Base-by-base conservation (phyloP, 177 flowering plant species). In the Vitis hybrid region DNA sequence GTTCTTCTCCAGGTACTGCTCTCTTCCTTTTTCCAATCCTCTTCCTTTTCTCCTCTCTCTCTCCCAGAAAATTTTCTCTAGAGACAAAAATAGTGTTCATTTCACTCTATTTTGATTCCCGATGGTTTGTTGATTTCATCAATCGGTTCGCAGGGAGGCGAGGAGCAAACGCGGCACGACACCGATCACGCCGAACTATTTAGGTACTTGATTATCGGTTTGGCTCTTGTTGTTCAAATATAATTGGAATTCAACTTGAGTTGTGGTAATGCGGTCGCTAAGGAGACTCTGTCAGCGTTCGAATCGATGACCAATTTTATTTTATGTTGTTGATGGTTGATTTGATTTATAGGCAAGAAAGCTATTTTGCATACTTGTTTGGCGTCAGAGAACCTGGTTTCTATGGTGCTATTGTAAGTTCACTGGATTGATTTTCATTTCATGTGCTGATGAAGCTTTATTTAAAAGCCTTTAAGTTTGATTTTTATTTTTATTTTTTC, bases 331-430 rank as follows among this genome's bases (percentile, higher is more conserved):
- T 62, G 54, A 2, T 19, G 73, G 14, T 11, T 61, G 34, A 29
- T 29, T 74, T 72, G 59, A 53, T 77, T 67, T 56, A 11, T 68
- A 91, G 98, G 82, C 98, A 93, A 82, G 97, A 93, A 83, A 93
- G 98, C 74, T 93, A 90, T 70, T 93, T 93, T 68, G 97, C 98
- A 18, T 91, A 93, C 76, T 81, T 93, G 76, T 93, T 93, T 83
- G 98, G 98, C 74, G 97, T 91, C 65, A 80, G 63, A 76, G 97
- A 93, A 77, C 98, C 98, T 65, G 95, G 90, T 18, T 91, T 91
- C 70, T 91, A 81, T 77, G 97, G 93, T 76, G 95, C 97, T 67
- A 86, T 93, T 72, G 98, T 93, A 73, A 86, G 93, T 78, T 75
- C 19, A 22, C 50, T 59, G 61, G 14, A 15, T 55, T 7, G 19